Conservation (phyloP, 352 stramenopile genomes). For the Globisporangium ultimum region DNA sequence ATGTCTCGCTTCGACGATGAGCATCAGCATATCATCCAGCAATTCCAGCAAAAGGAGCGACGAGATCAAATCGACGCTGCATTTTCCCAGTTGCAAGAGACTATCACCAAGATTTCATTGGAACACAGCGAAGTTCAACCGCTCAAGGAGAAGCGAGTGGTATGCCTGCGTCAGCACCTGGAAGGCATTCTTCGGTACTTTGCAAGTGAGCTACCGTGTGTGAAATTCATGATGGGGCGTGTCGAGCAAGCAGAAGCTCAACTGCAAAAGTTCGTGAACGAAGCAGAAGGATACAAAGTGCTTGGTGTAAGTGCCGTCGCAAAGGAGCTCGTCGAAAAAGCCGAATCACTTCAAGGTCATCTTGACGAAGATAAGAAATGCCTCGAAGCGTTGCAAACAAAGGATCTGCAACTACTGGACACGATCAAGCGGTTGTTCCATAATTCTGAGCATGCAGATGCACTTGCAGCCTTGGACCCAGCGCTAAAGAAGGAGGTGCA, state of each 20-base stretch:
- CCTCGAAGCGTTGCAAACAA: slow-evolving; percentile 37
- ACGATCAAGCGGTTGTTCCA: slow-evolving; percentile 22
- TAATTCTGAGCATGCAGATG: slow-evolving; percentile 19
- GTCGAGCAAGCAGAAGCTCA: slow-evolving; percentile 43
- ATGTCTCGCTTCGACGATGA: slow-evolving; percentile 39
- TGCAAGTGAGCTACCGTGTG: slow-evolving; percentile 66
- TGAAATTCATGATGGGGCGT: slow-evolving; percentile 78
- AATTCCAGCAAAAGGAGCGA: slow-evolving; percentile 31
- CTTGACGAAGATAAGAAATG: slow-evolving; percentile 50
- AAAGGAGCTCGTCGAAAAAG: slow-evolving; percentile 50
- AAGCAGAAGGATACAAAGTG: slow-evolving; percentile 48
- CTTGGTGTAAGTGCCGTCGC: slow-evolving; percentile 51
- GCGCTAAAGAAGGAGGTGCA: slow-evolving; percentile 48
- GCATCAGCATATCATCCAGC: slow-evolving; percentile 41
- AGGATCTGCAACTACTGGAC: slow-evolving; percentile 48
- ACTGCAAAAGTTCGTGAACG: slow-evolving; percentile 29
- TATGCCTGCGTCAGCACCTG: slow-evolving; percentile 53
- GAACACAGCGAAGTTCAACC: slow-evolving; percentile 38
- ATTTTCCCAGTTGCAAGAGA: slow-evolving; percentile 29
- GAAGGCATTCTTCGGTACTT: slow-evolving; percentile 73
- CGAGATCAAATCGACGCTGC: slow-evolving; percentile 34
- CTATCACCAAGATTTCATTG: slow-evolving; percentile 34
- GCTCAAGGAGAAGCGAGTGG: slow-evolving; percentile 41
- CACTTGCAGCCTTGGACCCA: slow-evolving; percentile 30
- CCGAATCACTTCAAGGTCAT: slow-evolving; percentile 28